Evolutionary conservation across 257 asterid species (phyloP), one percentile per base, ranked within the genome.

Genomic region (Nicotiana attenuata): DNA sequence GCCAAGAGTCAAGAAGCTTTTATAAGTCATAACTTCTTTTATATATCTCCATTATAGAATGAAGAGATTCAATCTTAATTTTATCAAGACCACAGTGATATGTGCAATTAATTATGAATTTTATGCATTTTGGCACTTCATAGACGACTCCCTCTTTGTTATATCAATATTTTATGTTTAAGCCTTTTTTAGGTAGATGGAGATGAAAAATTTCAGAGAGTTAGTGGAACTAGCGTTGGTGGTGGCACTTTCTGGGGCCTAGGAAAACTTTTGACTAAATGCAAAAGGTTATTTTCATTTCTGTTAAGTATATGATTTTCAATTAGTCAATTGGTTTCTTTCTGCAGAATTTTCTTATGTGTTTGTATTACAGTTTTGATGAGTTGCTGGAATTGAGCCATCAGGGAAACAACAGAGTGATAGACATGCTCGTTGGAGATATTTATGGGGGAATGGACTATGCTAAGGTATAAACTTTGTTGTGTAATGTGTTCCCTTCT

Each of bases 231-330:
- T 57, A 96, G 98, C 82, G 88, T 94, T 55, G 99, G 99, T 65
- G 99, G 99, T 75, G 98, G 99, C 82, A 96, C 99, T 82, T 96
- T 96, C 86, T 91, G 89, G 98, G 99, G 99, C 53, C 87, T 96
- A 90, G 99, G 98, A 31, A 94, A 89, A 86, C 97, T 96, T 88
- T 86, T 96, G 83, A 96, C 98, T 7, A 90, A 92, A 88, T 92
- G 99, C 93, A 87, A 92, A 84, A 96, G 97, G 99, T 96, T 75
- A 47, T 84, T 71, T 61, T 84, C 84, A 17, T 85, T 65, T 78
- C 52, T 76, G 41, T 83, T 61, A 10, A 52, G 31, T 61, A 7
- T 24, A 57, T 41, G 28, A 81, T 65, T 59, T 77, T 76, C 64
- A 50, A 29, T 52, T 81, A 53, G 38, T 59, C 67, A 22, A 6